Evolutionary conservation across 1,139 yeast genomes (phyloP).

Genomic region (Spencermartinsiella ligniputridi): DNA sequence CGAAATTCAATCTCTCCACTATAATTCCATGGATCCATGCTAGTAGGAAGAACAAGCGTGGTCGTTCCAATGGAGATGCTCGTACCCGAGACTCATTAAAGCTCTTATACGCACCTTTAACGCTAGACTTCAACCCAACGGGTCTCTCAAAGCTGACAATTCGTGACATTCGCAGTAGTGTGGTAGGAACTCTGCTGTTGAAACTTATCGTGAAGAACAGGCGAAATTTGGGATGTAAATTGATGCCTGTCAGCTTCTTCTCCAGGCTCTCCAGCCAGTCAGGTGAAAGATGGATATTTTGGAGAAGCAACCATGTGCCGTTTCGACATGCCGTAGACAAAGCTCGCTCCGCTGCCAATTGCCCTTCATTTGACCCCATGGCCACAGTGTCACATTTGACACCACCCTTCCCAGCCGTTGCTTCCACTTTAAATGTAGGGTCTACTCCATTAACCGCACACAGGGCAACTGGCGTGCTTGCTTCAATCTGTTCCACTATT

Average conservation of each 20-base stretch:
- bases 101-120: slow-evolving; percentile 36
- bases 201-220: slow-evolving; percentile 58
- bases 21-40: slow-evolving; percentile 69
- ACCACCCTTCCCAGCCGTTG: slow-evolving; percentile 36
- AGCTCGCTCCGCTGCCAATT: slow-evolving; percentile 50
- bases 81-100: slow-evolving; percentile 23
- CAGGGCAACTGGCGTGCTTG: slow-evolving; percentile 44
- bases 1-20: slow-evolving; percentile 53
- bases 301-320: slow-evolving; percentile 69
- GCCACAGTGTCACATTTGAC: slow-evolving; percentile 47
- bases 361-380: slow-evolving; percentile 73
- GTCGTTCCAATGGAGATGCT: slow-evolving; percentile 42
- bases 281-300: slow-evolving; percentile 71
- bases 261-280: slow-evolving; percentile 58
- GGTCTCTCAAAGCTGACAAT: slow-evolving; percentile 57
- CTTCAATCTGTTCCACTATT: slow-evolving; percentile 19
- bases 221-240: slow-evolving; percentile 38
- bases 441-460: slow-evolving; percentile 64
- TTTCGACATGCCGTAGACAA: slow-evolving; percentile 42
- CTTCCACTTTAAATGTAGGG: slow-evolving; percentile 53
- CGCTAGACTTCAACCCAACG: slow-evolving; percentile 53
- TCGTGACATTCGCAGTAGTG: slow-evolving; percentile 49
- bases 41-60: slow-evolving; percentile 49
- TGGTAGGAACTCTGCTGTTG: slow-evolving; percentile 48
- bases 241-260: slow-evolving; percentile 38